Evolutionary conservation across 2,329 filamentous ascomycete species (phyloP), one percentile per base, ranked within the genome.

Genomic region (Cordyceps javanica): DNA sequence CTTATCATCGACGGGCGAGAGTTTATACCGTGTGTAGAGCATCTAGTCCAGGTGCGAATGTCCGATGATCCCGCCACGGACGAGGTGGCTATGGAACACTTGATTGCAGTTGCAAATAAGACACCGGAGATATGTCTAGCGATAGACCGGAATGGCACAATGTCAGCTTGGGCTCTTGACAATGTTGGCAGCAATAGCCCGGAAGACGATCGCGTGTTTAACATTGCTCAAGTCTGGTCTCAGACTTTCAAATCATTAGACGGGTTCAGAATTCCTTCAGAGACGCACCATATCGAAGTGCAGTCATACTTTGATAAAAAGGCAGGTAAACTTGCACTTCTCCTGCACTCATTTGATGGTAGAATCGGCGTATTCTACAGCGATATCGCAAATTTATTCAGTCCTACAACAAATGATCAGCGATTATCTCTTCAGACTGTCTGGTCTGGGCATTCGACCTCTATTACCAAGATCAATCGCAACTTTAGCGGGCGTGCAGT

Each of bases 161-260:
- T 97, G 88, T 91, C 90, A 41, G 91, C 90, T 0, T 97, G 93
- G 90, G 93, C 91, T 0, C 74, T 99, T 57, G 92, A 97, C 69
- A 92, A 93, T 66, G 82, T 96, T 21, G 87, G 88, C 36, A 86
- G 83, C 64, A 90, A 87, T 66, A 76, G 79, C 32, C 83, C 82
- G 63, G 83, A 82, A 59, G 78, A 81, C 4, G 79, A 84, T 28
- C 85, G 86, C 61, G 82, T 93, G n/a, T 95, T 94, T 75, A 94
- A 91, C 67, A 86, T 97, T 63, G 85, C 90, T 1, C 89, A 95
- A 66, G 82, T 92, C 26, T 83, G 89, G 65, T 80, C 80, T 1
- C 67, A 73, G 19, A 74, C 80, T 55, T 74, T 86, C 38, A 74
- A 78, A 38, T 77, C 78, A 45, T 62, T 80, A n/a, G 69, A 66